phyloP scores from a whole-genome alignment of 345 rosid species.

The Arabidopsis arenosa region DNA sequence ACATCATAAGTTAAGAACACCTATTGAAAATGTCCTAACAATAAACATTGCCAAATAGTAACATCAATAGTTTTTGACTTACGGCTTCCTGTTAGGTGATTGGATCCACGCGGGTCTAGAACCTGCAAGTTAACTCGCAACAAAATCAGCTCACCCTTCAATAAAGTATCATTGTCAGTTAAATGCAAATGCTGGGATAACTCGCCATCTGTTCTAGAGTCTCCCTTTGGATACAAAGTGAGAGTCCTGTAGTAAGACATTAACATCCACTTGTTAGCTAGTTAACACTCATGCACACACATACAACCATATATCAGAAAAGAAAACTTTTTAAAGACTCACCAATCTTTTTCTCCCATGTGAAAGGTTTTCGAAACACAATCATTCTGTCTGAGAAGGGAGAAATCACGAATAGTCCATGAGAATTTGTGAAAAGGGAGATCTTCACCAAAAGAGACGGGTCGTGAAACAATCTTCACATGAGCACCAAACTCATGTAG shows the following conservation, averaged over 20 bases:
- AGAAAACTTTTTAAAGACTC: not conserved
- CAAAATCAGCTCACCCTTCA: not conserved
- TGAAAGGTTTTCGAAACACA: not conserved
- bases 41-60: no score
- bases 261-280: not conserved
- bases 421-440: not conserved
- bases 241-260: not conserved
- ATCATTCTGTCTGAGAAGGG: not conserved
- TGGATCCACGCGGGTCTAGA: not conserved
- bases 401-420: not conserved
- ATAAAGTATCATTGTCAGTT: not conserved
- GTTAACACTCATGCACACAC: not conserved
- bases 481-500: not conserved
- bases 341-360: not conserved
- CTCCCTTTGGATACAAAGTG: not conserved
- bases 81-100: not conserved
- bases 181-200: not conserved
- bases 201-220: not conserved
- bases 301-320: not conserved
- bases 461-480: not conserved
- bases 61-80: not conserved
- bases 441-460: not conserved
- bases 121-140: not conserved
- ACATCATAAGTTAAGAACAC: not conserved
- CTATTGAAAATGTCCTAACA: not conserved